Evolutionary conservation across 2,329 filamentous ascomycete species (phyloP).

Genomic region (Fusarium decemcellulare): DNA sequence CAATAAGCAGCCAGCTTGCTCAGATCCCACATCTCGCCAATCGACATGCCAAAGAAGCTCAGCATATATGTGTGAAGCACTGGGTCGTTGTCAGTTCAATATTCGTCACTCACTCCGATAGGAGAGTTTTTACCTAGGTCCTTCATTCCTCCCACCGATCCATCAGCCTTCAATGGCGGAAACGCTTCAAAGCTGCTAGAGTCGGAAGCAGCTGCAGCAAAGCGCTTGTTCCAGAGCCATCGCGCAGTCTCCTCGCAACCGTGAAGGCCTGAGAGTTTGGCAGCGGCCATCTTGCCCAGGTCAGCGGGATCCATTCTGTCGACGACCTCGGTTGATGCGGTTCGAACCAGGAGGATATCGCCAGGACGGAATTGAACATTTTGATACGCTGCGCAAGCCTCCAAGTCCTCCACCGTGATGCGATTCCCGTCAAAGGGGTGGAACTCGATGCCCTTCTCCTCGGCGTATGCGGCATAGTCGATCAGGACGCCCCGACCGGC

Average conservation of each 20-base stretch:
- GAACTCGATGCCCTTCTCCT: constrained; percentile 64
- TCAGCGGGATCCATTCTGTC: constrained; percentile 58
- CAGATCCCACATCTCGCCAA: constrained; percentile 71
- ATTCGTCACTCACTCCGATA: fast-evolving
- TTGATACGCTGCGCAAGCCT: constrained; percentile 70
- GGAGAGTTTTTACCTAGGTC: constrained; percentile 54
- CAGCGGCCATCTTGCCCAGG: constrained; percentile 50
- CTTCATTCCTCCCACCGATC: constrained; percentile 47
- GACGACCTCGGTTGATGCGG: constrained; percentile 73
- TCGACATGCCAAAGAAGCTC: constrained; percentile 65
- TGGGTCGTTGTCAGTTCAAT: constrained; percentile 30
- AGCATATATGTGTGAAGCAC: constrained; percentile 65
- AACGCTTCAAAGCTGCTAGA: constrained; percentile 74
- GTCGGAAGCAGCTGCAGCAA: constrained; percentile 76
- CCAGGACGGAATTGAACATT: constrained; percentile 75
- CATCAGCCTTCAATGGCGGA: constrained; percentile 64
- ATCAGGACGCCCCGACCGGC: constrained; percentile 66
- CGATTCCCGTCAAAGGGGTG: constrained; percentile 66
- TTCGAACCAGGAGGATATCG: constrained; percentile 76
- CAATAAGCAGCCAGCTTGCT: constrained; percentile 67
- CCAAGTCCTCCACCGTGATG: constrained; percentile 69
- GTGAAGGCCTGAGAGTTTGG: constrained; percentile 57
- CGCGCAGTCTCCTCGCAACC: constrained; percentile 66
- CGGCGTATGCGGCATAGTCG: constrained; percentile 66
- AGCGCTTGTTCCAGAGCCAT: constrained; percentile 80